A percentile compares a stretch with the other conserved stretches of the same genome.
phyloP scores from a whole-genome alignment of 179 eudicot genomes.

The Silene coronaria region DNA sequence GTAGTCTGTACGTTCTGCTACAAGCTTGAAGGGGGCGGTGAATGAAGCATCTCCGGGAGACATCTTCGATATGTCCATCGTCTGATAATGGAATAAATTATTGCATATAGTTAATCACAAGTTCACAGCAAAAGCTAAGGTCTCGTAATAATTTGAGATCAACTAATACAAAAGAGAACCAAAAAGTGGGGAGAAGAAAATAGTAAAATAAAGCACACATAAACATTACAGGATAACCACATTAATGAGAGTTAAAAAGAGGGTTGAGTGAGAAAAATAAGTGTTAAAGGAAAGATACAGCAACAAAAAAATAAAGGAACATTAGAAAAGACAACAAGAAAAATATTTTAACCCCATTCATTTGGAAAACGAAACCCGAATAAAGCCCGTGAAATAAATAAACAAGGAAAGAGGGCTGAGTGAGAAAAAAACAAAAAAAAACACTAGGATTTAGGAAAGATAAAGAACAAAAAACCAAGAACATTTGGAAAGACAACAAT shows the following conservation, averaged over 20 bases:
- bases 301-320: too few species aligned
- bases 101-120: neutral
- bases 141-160: neutral
- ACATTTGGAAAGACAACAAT: neutral
- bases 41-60: conserved; percentile 90
- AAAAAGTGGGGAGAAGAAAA: neutral
- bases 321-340: too few species aligned
- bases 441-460: too few species aligned
- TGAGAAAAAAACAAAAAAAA: too few species aligned
- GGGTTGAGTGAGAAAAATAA: too few species aligned
- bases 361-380: too few species aligned
- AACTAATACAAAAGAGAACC: neutral
- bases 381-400: neutral
- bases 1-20: conserved; percentile 89
- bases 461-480: neutral
- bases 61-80: conserved; percentile 98
- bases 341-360: too few species aligned
- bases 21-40: conserved; percentile 86
- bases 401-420: neutral
- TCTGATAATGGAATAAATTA: conserved; percentile 37
- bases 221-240: too few species aligned
- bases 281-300: too few species aligned
- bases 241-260: too few species aligned
- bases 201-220: neutral
- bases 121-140: neutral